Conservation (phyloP, 2,329 filamentous ascomycete species). For the Furcasterigmium furcatum region DNA sequence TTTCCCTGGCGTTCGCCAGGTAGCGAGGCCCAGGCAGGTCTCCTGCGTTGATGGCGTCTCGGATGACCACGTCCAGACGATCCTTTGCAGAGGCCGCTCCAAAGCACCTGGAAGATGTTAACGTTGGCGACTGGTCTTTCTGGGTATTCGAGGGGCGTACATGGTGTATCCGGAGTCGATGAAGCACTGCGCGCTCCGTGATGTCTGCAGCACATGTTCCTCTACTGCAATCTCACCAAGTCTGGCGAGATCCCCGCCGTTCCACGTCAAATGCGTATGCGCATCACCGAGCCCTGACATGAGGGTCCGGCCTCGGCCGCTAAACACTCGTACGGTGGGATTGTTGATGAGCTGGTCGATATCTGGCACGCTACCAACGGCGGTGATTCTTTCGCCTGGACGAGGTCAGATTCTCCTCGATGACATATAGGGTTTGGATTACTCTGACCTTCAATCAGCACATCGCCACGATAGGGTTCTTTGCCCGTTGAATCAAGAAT, state of each 20-base stretch:
- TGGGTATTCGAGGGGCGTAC: slow-evolving; percentile 14
- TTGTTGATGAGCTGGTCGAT: slow-evolving; percentile 15
- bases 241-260: slow-evolving; percentile 34
- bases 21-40: too few species aligned
- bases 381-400: slow-evolving; percentile 11
- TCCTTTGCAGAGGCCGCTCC: slow-evolving; percentile 43
- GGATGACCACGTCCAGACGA: slow-evolving; percentile 40
- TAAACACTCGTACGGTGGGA: background rate
- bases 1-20: slow-evolving; percentile 39
- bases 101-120: slow-evolving; percentile 27
- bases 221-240: slow-evolving; percentile 39
- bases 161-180: slow-evolving; percentile 48
- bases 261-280: slow-evolving; percentile 47
- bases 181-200: slow-evolving; percentile 36
- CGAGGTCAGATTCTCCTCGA: too few species aligned
- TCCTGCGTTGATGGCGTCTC: slow-evolving; percentile 34
- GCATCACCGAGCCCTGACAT: slow-evolving; percentile 47
- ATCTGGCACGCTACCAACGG: slow-evolving; percentile 20
- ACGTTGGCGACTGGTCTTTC: too few species aligned
- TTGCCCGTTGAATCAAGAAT: slow-evolving; percentile 26
- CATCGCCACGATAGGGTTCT: slow-evolving; percentile 22
- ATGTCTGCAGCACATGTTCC: slow-evolving; percentile 43
- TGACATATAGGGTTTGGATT: too few species aligned
- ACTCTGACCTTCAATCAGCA: slow-evolving; percentile 22
- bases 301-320: slow-evolving; percentile 32